Conservation (phyloP, 1,284 basidiomycete genomes). For the Limonomyces culmigenus region DNA sequence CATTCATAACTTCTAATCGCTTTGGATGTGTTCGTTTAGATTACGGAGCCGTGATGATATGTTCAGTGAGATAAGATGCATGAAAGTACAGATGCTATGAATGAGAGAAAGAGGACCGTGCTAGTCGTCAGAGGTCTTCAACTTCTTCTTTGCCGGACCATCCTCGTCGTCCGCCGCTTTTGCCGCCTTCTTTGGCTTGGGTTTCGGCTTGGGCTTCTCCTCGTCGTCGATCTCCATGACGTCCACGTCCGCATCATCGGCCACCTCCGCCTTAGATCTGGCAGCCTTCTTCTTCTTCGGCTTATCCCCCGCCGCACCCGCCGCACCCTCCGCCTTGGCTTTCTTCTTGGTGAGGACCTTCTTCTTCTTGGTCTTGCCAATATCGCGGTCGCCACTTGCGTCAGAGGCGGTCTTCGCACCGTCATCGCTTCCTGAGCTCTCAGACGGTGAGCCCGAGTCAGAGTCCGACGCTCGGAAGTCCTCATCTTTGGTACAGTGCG, state of each 20-base stretch:
- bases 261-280: conserved; percentile 24
- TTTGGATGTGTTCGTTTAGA: too few species aligned
- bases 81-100: too few species aligned
- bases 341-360: conserved; percentile 25
- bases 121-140: conserved; percentile 20
- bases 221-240: conserved; percentile 24
- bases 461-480: conserved; percentile 80
- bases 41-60: too few species aligned
- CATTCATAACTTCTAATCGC: too few species aligned
- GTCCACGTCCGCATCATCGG: conserved; percentile 15
- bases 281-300: conserved; percentile 14
- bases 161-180: conserved; percentile 24
- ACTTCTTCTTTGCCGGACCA: conserved; percentile 57
- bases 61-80: too few species aligned
- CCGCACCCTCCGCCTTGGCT: conserved; percentile 17
- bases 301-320: conserved; percentile 15
- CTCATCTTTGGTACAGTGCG: conserved; percentile 37
- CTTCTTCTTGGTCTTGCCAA: conserved; percentile 24
- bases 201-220: conserved; percentile 21
- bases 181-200: conserved; percentile 21
- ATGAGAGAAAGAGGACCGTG: too few species aligned
- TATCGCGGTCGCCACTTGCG: conserved; percentile 52
- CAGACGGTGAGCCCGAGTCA: conserved; percentile 72
- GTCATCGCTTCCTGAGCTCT: conserved; percentile 44
- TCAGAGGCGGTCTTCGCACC: conserved; percentile 73